Evolutionary conservation across 306 rosid genomes (phyloP).

Genomic region (Argentina anserina): DNA sequence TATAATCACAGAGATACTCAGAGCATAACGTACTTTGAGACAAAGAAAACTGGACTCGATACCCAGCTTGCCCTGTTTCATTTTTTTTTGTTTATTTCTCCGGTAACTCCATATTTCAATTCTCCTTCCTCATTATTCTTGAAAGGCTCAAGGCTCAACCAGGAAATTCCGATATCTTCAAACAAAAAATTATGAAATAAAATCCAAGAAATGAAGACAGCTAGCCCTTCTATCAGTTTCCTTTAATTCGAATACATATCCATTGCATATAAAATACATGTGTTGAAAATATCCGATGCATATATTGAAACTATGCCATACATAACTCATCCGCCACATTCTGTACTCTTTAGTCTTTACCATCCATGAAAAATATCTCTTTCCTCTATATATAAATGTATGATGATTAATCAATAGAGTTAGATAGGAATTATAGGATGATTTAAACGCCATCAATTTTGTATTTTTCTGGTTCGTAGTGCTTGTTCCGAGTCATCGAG

Average conservation of each 20-base stretch:
- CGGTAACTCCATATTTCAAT: not conserved
- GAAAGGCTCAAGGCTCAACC: slow-evolving; percentile 12
- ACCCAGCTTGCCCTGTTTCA: not conserved
- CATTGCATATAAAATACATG: not conserved
- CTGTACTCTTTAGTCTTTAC: not conserved
- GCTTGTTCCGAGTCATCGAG: no score
- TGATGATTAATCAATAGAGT: not conserved
- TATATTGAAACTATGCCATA: not conserved
- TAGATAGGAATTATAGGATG: not conserved
- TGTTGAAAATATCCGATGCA: no score
- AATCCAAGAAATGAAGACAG: not conserved
- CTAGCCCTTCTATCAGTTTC: not conserved
- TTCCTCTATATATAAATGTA: not conserved
- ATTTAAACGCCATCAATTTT: not conserved
- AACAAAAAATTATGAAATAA: not conserved
- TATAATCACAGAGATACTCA: not conserved
- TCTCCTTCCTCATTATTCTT: not conserved
- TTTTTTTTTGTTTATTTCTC: not conserved
- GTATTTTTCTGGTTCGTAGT: not conserved
- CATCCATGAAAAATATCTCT: not conserved
- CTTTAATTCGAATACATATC: not conserved
- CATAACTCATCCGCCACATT: not conserved
- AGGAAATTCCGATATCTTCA: not conserved
- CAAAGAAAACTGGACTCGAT: not conserved
- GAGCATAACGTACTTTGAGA: slow-evolving; percentile 8